Evolutionary conservation across 169 alveolate species (phyloP).

Genomic region (Plasmodium gaboni): DNA sequence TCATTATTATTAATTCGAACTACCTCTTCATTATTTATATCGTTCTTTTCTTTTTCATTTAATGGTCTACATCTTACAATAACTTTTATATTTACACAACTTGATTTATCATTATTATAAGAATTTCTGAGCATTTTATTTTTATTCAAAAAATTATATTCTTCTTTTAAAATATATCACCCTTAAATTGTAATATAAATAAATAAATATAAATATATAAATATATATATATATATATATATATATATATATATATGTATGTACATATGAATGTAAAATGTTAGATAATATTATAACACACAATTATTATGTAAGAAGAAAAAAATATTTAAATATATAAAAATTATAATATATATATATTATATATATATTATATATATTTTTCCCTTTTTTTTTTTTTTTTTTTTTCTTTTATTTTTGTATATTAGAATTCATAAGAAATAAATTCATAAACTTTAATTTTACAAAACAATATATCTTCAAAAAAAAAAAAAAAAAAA

Average conservation of each 20-base stretch:
- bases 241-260: not conserved
- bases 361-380: no score
- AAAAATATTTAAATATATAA: no score
- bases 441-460: no score
- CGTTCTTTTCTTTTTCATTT: slow-evolving; percentile 84
- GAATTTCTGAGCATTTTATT: slow-evolving; percentile 50
- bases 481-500: no score
- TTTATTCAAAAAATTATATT: not conserved
- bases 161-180: not conserved
- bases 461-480: no score
- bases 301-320: no score
- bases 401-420: no score
- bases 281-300: not conserved
- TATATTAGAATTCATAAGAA: no score
- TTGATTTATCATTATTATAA: slow-evolving; percentile 59
- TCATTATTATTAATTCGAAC: slow-evolving; percentile 77
- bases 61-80: slow-evolving; percentile 91
- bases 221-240: slow-evolving; percentile 24
- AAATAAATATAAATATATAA: not conserved
- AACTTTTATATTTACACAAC: slow-evolving; percentile 85
- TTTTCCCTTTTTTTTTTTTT: no score
- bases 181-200: not conserved
- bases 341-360: no score
- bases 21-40: slow-evolving; percentile 72
- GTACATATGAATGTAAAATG: not conserved